These are phyloP conservation scores for Penicillium silybi DNA, from an alignment of 495 filamentous ascomycete species.

Conservation along the genomic window DNA sequence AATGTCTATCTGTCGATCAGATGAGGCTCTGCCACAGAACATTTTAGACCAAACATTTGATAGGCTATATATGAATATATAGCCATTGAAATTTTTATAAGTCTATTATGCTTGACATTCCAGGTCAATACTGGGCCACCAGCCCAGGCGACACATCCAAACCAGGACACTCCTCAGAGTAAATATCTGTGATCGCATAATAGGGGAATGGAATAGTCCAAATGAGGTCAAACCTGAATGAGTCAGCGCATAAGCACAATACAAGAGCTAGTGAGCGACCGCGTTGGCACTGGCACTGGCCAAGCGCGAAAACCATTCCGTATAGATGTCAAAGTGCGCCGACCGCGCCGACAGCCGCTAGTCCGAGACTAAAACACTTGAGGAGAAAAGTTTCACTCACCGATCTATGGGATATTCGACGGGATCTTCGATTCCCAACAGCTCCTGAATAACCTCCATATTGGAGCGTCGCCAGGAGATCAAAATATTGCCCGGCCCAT, in stretches of 20 bases:
- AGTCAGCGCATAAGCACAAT: constrained; percentile 2
- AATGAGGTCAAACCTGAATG: constrained; percentile 40
- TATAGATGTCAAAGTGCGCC: too few species aligned
- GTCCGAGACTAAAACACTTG: neutral
- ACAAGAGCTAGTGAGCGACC: neutral
- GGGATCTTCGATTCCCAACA: constrained; percentile 14
- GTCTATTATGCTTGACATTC: neutral
- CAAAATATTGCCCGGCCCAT: constrained; percentile 28
- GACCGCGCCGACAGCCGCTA: neutral
- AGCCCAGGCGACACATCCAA: constrained; percentile 27
- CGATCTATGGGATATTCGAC: constrained; percentile 26
- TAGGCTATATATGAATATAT: too few species aligned
- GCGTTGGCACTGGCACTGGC: neutral
- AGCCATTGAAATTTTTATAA: neutral
- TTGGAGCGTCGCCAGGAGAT: constrained; percentile 31
- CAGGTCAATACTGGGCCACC: constrained; percentile 15
- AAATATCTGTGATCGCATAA: constrained; percentile 29
- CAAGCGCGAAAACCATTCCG: neutral
- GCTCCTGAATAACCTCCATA: constrained; percentile 18
- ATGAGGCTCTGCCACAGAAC: too few species aligned
- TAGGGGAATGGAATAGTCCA: constrained; percentile 46
- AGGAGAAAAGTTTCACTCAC: constrained; percentile 15
- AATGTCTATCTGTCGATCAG: too few species aligned
- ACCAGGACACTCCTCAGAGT: constrained; percentile 41
- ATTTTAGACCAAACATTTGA: too few species aligned